Evolutionary conservation across 2,329 filamentous ascomycete species (phyloP).

Genomic region (Elsinoe ampelina): DNA sequence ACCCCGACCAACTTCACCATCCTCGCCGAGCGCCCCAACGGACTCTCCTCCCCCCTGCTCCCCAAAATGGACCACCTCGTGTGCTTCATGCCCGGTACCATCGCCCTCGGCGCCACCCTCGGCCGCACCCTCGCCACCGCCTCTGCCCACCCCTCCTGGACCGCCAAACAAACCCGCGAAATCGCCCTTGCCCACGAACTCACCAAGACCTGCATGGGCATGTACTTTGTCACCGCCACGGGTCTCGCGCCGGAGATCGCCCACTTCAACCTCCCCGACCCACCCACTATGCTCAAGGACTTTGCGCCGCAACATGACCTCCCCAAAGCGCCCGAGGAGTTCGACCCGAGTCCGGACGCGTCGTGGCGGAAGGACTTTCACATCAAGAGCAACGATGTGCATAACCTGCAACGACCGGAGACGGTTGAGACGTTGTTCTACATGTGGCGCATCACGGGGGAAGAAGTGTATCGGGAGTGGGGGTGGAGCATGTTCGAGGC

Average conservation of each 20-base stretch:
- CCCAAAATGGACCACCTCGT: constrained; percentile 98
- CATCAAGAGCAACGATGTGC: constrained; percentile 71
- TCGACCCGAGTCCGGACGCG: constrained; percentile 36
- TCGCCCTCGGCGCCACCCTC: constrained; percentile 76
- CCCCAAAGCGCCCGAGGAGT: constrained; percentile 35
- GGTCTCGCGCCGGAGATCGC: constrained; percentile 93
- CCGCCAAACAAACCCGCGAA: constrained; percentile 69
- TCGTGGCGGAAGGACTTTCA: constrained; percentile 69
- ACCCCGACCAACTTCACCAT: constrained; percentile 73
- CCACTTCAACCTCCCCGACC: constrained; percentile 69
- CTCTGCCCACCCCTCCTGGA: constrained; percentile 61
- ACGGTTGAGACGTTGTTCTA: constrained; percentile 95
- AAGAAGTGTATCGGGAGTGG: constrained; percentile 84
- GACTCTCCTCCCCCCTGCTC: constrained; percentile 55
- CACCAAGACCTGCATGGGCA: constrained; percentile 96
- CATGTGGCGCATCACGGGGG: constrained; percentile 96
- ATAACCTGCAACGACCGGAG: constrained; percentile 92
- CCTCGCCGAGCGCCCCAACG: constrained; percentile 72
- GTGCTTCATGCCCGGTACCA: constrained; percentile 95
- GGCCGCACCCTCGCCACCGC: constrained; percentile 69
- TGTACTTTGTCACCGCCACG: constrained; percentile 84
- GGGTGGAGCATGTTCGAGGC: constrained; percentile 97
- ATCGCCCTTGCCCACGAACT: constrained; percentile 81
- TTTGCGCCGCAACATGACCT: constrained; percentile 32
- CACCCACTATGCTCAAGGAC: constrained; percentile 53